Evolutionary conservation across 2,329 filamentous ascomycete species (phyloP), one percentile per base, ranked within the genome.

Genomic region (Diaporthe vaccinii): DNA sequence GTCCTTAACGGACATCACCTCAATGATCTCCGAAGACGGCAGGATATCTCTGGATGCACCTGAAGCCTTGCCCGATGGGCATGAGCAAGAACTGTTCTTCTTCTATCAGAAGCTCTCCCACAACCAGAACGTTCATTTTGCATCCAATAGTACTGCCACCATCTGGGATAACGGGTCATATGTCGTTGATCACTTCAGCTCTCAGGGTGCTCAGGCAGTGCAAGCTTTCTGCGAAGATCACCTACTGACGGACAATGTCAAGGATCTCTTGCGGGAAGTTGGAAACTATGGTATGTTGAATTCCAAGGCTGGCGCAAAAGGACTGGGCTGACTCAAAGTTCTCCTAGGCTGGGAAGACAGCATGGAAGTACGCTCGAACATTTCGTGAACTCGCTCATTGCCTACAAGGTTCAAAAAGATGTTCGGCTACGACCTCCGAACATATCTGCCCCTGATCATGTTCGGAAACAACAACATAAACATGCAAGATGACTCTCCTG

Each of bases 161-260:
- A 46, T 62, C 25, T 62, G 59, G 59, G 59, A 78, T 12, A 79
- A 80, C 20, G 79, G 79, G 0, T 80, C 80, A 0, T 79, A 75
- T 65, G 70, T 58, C 2, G 77, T 79, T 8, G 78, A 81, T 20
- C 84, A 87, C 76, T 87, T 84, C 76, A 83, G 79, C n/a, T 74
- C 78, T 28, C 61, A 57, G 2, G 85, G 85, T 3, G 85, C 85
- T 0, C 76, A 81, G 53, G 78, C 80, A 0, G 78, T 80, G 1
- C 83, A 79, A 0, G 74, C 82, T 12, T 86, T 86, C 74, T 84
- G 82, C 82, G 83, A 86, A 44, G 70, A 86, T 20, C 78, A 62
- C 25, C 8, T 46, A 5, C 12, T 62, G 39, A 41, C 36, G 59
- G 39, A 46, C 39, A 62, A 31, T 1, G 25, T 62, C 3, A 62